Percentiles rank a stretch among this genome's conserved stretches.
Evolutionary conservation across 441 rosid species (phyloP).

Genomic region (Erodium chrysanthum): DNA sequence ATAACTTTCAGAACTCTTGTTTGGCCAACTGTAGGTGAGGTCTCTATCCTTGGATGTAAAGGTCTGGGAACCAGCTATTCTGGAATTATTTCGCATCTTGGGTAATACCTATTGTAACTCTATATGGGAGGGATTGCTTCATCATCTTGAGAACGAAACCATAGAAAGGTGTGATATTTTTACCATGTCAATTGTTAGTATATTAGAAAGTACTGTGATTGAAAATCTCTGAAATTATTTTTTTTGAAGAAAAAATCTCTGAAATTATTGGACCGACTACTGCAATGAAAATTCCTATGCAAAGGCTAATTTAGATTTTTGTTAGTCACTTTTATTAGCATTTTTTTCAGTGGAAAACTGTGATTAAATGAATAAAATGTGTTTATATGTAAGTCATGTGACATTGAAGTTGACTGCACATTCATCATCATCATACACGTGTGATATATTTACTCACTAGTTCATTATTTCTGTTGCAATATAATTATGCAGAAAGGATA

Average conservation of each 20-base stretch:
- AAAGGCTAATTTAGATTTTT: not conserved
- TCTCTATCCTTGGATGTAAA: slow-evolving; percentile 80
- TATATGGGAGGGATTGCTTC: slow-evolving; percentile 69
- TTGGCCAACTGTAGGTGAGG: slow-evolving; percentile 56
- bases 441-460: not conserved
- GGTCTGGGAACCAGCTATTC: slow-evolving; percentile 84
- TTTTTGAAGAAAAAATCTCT: too few relatives aligned
- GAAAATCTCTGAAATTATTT: too few relatives aligned
- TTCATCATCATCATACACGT: not conserved
- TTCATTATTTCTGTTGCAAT: slow-evolving; percentile 18
- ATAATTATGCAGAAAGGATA: slow-evolving; percentile 41
- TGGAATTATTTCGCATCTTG: slow-evolving; percentile 59
- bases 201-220: not conserved
- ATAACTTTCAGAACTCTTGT: slow-evolving; percentile 1
- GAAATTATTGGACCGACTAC: not conserved
- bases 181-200: not conserved
- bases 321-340: not conserved
- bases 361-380: slow-evolving; percentile 1
- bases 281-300: not conserved
- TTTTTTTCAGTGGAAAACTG: not conserved
- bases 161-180: slow-evolving; percentile 13
- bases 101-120: slow-evolving; percentile 82
- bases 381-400: not conserved
- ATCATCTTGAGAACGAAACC: slow-evolving; percentile 24
- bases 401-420: not conserved